Evolutionary conservation across 2,329 filamentous ascomycete species (phyloP).

Genomic region (Aspergillus clavatus): DNA sequence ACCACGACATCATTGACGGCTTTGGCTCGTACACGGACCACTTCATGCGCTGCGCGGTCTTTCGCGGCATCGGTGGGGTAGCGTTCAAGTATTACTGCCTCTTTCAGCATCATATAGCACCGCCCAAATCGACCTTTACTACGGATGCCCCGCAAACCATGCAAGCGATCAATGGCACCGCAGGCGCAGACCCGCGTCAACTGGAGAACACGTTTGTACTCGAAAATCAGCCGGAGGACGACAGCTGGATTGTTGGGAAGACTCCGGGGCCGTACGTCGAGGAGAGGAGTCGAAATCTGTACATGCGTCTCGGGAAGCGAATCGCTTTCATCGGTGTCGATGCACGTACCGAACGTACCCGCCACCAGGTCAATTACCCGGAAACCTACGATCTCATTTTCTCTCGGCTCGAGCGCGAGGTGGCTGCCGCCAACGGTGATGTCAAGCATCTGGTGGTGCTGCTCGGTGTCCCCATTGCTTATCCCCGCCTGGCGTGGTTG

Average conservation of each 20-base stretch:
- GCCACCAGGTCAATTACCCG: slow-evolving; percentile 86
- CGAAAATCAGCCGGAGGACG: slow-evolving; percentile 53
- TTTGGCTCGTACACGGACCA: slow-evolving; percentile 63
- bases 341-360: slow-evolving; percentile 68
- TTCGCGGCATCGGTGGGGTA: slow-evolving; percentile 59
- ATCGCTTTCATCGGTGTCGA: slow-evolving; percentile 60
- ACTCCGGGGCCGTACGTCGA: slow-evolving; percentile 65
- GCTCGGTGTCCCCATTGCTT: slow-evolving; percentile 66
- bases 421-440: slow-evolving; percentile 47
- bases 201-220: slow-evolving; percentile 69
- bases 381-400: slow-evolving; percentile 61
- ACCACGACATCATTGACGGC: slow-evolving; percentile 63
- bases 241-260: slow-evolving; percentile 73
- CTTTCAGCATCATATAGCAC: slow-evolving; percentile 73
- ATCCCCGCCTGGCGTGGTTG: slow-evolving; percentile 81
- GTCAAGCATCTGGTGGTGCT: slow-evolving; percentile 61
- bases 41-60: slow-evolving; percentile 62
- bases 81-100: slow-evolving; percentile 59
- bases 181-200: slow-evolving; percentile 63
- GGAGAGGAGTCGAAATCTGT: slow-evolving; percentile 56
- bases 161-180: slow-evolving; percentile 45
- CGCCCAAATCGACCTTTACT: slow-evolving; percentile 79
- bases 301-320: slow-evolving; percentile 60
- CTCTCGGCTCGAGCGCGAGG: slow-evolving; percentile 49
- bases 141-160: slow-evolving; percentile 61